Base-by-base conservation (phyloP, 768 basidiomycete genomes). In the Ramaria sp. region DNA sequence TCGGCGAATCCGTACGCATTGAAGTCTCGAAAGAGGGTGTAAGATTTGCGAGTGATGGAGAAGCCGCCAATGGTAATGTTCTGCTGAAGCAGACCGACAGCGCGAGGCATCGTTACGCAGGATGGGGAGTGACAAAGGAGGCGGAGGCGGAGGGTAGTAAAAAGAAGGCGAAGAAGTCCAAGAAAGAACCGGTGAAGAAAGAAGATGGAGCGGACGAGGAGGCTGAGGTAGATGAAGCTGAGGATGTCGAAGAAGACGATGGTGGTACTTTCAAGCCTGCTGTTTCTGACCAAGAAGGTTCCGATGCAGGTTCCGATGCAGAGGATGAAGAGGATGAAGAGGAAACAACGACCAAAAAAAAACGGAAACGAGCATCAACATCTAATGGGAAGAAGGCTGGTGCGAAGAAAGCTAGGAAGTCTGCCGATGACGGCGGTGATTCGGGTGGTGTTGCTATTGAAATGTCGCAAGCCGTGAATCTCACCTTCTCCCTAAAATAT, bases 401-500 rank as follows among this genome's bases (percentile, higher is more conserved):
- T 27, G 74, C 79, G 53, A 79, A 80, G 67, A 83, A 82, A 63
- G 71, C 68, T n/a, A 85, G 84, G 65, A 81, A 80, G 59, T 54
- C 53, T 34, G 55, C 82, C 19, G 77, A 79, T 2, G 79, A 80
- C 4, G 70, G 73, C 2, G 74, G 75, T 13, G 67, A 67, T 0
- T 71, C 72, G 12, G 80, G 76, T 47, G 76, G 73, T n/a, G 85
- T 95, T 49, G 69, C 72, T 60, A 87, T 96, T 66, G 82, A 88
- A 70, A 87, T 96, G 79, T 90, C 91, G 66, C 84, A 88, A 67
- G 83, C 89, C 61, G 95, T 99, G 60, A 80, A 83, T 43, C 76
- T 98, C 50, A 97, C 93, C 1, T 98, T 98, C 76, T 92, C 90
- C 33, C 75, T 98, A 64, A 98, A 97, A 71, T 99, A 98, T 71